Conservation (phyloP, 2,329 filamentous ascomycete genomes). For the Cladosporium sp. region DNA sequence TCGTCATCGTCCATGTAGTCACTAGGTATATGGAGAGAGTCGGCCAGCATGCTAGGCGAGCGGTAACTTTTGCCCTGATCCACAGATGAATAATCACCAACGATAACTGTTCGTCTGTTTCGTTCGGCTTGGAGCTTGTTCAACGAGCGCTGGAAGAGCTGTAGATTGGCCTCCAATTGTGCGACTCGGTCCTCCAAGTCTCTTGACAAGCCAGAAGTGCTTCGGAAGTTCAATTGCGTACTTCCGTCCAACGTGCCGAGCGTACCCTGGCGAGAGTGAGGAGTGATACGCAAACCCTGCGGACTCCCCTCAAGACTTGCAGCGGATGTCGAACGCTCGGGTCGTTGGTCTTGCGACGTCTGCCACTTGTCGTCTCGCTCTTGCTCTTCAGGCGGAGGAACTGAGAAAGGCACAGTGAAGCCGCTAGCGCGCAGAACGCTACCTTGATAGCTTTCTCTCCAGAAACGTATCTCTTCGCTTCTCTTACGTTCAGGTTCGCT, state of each 20-base stretch:
- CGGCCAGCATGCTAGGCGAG: conserved; percentile 33
- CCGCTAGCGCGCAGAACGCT: conserved; percentile 28
- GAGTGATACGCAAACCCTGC: neutral
- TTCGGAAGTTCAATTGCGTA: conserved; percentile 1
- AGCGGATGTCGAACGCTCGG: neutral
- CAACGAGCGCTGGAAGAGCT: conserved; percentile 31
- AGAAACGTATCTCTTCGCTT: conserved; percentile 33
- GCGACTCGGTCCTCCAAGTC: conserved; percentile 34
- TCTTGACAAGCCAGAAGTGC: conserved; percentile 15
- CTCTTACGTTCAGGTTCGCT: conserved; percentile 24
- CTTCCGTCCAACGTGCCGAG: conserved; percentile 9
- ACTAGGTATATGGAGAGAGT: conserved; percentile 22
- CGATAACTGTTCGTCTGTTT: conserved; percentile 29
- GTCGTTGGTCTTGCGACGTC: neutral
- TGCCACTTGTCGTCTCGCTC: conserved; percentile 12
- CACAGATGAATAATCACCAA: conserved; percentile 18
- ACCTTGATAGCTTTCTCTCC: conserved; percentile 31
- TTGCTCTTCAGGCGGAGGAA: conserved; percentile 13
- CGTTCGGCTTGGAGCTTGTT: conserved; percentile 29
- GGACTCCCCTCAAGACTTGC: neutral
- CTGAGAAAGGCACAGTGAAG: conserved; percentile 16
- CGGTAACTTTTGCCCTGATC: conserved; percentile 14
- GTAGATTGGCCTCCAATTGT: conserved; percentile 31
- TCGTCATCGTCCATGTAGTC: conserved; percentile 19
- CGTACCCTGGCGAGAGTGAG: conserved; percentile 5